These are phyloP conservation scores for Erodium maritimum DNA, from an alignment of 345 rosid species.

Conservation along the genomic window DNA sequence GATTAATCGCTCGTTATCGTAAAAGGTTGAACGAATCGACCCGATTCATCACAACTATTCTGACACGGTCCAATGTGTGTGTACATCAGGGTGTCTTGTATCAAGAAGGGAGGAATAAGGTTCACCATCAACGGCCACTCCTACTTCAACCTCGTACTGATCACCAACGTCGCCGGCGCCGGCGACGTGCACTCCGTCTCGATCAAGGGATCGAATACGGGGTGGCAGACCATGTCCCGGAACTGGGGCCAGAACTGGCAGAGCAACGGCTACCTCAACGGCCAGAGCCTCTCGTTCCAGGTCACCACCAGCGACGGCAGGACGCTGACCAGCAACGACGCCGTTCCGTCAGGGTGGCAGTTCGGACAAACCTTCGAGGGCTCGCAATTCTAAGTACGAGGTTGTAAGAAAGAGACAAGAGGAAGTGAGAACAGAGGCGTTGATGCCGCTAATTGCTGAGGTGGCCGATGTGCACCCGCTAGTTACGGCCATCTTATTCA, in stretches of 20 bases:
- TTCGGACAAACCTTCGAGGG: conserved; percentile 70
- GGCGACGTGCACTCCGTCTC: conserved; percentile 57
- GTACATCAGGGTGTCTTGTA: conserved; percentile 71
- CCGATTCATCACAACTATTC: too few species aligned
- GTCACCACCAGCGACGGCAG: conserved; percentile 69
- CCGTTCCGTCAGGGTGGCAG: conserved; percentile 56
- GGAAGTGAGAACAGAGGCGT: too few species aligned
- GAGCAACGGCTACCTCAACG: conserved; percentile 53
- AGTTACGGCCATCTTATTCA: too few species aligned
- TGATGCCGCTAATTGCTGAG: too few species aligned
- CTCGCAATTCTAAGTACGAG: conserved; percentile 31
- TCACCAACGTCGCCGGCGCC: conserved; percentile 74
- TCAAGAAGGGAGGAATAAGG: conserved; percentile 57
- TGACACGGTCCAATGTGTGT: too few species aligned
- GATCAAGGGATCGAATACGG: conserved; percentile 55
- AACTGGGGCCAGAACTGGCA: conserved; percentile 94
- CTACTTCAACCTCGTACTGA: conserved; percentile 63
- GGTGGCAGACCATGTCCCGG: conserved; percentile 72
- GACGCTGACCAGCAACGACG: conserved; percentile 39
- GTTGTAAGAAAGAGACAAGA: too few species aligned
- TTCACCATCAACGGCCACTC: conserved; percentile 74
- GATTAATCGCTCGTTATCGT: too few species aligned
- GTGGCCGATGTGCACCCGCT: too few species aligned
- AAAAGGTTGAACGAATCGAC: too few species aligned
- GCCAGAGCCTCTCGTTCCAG: conserved; percentile 64